Evolutionary conservation across 2,329 filamentous ascomycete species (phyloP).

Genomic region (Penicillium concentricum): DNA sequence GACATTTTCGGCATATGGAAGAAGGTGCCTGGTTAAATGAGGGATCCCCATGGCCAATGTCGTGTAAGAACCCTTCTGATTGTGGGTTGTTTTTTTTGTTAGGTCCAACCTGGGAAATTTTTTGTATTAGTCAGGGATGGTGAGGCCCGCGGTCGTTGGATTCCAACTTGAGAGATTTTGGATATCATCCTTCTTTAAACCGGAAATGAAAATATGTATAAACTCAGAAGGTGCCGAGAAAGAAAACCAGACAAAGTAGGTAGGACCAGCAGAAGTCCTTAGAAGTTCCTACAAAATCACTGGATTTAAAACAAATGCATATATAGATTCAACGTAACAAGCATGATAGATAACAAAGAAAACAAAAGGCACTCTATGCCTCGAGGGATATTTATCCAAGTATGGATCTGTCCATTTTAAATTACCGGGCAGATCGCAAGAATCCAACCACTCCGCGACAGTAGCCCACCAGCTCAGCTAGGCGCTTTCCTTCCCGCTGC

Average conservation of each 20-base stretch:
- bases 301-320: neutral
- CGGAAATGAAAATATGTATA: neutral
- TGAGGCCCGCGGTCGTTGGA: no score
- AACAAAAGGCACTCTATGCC: neutral
- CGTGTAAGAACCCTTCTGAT: neutral
- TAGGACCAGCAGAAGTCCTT: neutral
- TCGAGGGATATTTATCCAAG: neutral
- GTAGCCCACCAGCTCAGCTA: constrained; percentile 79
- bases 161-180: neutral
- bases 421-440: constrained; percentile 59
- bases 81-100: neutral
- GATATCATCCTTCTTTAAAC: neutral
- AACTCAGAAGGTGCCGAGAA: neutral
- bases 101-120: no score
- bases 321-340: constrained; percentile 2
- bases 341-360: neutral
- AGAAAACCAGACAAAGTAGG: neutral
- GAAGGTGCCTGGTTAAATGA: constrained; percentile 33
- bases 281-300: neutral
- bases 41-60: constrained; percentile 33
- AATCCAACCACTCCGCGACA: constrained; percentile 84
- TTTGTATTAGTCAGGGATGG: constrained; percentile 4
- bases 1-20: constrained; percentile 31
- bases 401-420: neutral
- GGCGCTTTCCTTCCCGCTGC: constrained; percentile 66